Evolutionary conservation across 1,139 yeast genomes (phyloP), one percentile per base, ranked within the genome.

Genomic region (Neolecta irregularis): DNA sequence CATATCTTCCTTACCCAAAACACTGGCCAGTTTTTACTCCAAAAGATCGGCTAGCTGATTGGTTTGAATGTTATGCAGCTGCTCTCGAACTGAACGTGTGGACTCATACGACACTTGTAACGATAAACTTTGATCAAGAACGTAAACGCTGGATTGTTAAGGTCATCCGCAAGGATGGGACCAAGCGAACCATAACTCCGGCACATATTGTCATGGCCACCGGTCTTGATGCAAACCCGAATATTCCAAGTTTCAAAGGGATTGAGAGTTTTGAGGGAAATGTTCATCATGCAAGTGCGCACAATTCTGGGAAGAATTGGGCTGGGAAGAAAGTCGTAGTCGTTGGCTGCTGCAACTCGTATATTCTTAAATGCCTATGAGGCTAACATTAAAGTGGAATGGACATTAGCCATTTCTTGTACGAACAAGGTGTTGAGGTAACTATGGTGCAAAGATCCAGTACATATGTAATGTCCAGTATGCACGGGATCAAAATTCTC

Each of bases 391-490:
- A n/a, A n/a, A n/a, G 64, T 24, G 65, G 63, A 7, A 65, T 62
- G 44, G 67, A 63, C 46, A 60, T 63, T 32, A 56, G 62, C 26
- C 64, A 59, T 35, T 67, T 62, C 48, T 57, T 62, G 38, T 55
- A 55, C 41, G 64, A 61, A 37, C 61, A 61, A 41, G 67, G 65
- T 13, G 57, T 56, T n/a, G 51, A 54, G 7, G 62, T 61, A 2
- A 61, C 65, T 2, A 57, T 63, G 54, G 46, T 61, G 17, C 67
- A 63, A 42, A 54, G 68, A 33, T 58, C 65, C 2, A 52, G 64
- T 2, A 62, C 67, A 1, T 61, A 61, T 47, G 58, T 63, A 29
- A 58, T 61, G 40, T 53, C 59, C 15, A 49, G 57, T 9, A 55
- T 56, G 16, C 45, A 54, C 25, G 66, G 64, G n/a, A 44, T 58